Conservation (phyloP, 2,329 filamentous ascomycete genomes). For the Blastomyces gilchristii region DNA sequence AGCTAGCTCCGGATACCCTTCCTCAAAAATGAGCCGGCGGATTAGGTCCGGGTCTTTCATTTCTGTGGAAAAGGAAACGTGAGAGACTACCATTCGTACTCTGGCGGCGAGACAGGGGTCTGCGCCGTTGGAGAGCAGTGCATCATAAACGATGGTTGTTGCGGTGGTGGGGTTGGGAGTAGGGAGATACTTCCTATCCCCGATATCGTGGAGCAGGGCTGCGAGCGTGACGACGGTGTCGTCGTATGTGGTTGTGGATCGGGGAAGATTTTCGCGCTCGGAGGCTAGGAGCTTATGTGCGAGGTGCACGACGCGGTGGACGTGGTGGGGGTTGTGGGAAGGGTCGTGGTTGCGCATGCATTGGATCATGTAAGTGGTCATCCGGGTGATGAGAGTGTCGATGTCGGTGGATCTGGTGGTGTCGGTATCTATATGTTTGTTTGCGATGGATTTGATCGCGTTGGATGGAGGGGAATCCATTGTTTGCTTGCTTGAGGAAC, state of each 20-base stretch:
- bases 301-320: constrained; percentile 3
- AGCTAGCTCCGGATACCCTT: constrained; percentile 58
- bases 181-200: constrained; percentile 67
- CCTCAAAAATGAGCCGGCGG: constrained; percentile 46
- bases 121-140: constrained; percentile 39
- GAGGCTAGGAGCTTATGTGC: constrained; percentile 64
- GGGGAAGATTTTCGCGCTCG: constrained; percentile 15
- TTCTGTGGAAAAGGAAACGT: constrained; percentile 72
- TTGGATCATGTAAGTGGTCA: constrained; percentile 9
- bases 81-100: constrained; percentile 61
- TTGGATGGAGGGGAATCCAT: not conserved
- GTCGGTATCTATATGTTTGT: not conserved
- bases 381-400: not conserved
- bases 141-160: constrained; percentile 17
- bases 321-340: constrained; percentile 54
- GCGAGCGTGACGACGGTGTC: constrained; percentile 53
- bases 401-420: not conserved
- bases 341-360: constrained; percentile 48
- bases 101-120: constrained; percentile 48
- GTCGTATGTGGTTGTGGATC: constrained; percentile 34
- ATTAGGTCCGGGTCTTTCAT: constrained; percentile 52
- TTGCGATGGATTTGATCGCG: not conserved
- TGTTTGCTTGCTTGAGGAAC: not conserved
- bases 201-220: constrained; percentile 77
- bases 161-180: constrained; percentile 14